phyloP scores from a whole-genome alignment of 1,139 yeast species.

The Suhomyces bokatorum region DNA sequence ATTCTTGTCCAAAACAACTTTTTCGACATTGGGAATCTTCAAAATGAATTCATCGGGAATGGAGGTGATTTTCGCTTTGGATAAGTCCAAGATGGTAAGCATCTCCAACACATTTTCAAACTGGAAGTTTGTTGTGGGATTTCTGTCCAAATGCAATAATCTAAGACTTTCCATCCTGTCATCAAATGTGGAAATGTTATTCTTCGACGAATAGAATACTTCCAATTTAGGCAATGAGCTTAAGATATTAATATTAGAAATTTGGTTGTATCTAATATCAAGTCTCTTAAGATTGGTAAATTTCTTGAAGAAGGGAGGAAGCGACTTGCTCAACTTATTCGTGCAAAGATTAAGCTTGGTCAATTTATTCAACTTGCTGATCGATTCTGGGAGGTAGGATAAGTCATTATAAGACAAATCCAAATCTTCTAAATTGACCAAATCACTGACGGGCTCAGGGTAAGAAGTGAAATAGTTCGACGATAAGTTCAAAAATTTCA shows the following conservation, averaged over 20 bases:
- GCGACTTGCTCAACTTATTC: conserved; percentile 58
- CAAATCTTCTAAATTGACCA: conserved; percentile 61
- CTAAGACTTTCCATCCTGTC: conserved; percentile 62
- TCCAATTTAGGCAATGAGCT: conserved; percentile 68
- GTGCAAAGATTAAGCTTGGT: conserved; percentile 75
- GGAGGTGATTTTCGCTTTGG: conserved; percentile 79
- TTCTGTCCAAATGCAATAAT: conserved; percentile 54
- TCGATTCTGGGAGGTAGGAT: conserved; percentile 56
- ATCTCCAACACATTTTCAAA: conserved; percentile 58
- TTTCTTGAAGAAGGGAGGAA: conserved; percentile 56
- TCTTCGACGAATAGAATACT: conserved; percentile 74
- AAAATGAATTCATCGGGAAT: conserved; percentile 66
- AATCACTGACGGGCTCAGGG: conserved; percentile 68
- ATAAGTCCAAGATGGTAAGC: conserved; percentile 71
- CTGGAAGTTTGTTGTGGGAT: conserved; percentile 75
- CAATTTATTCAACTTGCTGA: conserved; percentile 58
- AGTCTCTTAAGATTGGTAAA: conserved; percentile 65
- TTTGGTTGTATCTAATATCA: conserved; percentile 75
- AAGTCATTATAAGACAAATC: conserved; percentile 85
- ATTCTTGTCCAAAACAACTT: conserved; percentile 75
- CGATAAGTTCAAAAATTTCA: conserved; percentile 69
- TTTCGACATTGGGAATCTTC: conserved; percentile 68
- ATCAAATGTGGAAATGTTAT: conserved; percentile 69
- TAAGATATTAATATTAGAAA: conserved; percentile 63
- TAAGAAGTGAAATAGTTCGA: conserved; percentile 73